These are phyloP conservation scores for Leccinum uliginosum DNA, from an alignment of 768 basidiomycete genomes.

Conservation along the genomic window DNA sequence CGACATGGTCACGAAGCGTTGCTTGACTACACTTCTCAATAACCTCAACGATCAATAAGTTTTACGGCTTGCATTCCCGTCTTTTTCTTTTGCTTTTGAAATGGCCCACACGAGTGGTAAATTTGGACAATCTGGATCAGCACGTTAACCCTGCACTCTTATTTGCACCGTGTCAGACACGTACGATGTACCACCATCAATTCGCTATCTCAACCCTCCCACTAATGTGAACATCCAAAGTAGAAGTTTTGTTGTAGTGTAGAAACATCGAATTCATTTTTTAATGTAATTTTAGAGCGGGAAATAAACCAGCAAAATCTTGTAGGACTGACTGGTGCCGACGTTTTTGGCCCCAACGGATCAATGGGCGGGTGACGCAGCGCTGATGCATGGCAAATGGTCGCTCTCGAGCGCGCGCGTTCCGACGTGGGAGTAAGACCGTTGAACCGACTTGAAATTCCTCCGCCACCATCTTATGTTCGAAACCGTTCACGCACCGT, in stretches of 20 bases:
- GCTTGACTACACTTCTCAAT: constrained; percentile 83
- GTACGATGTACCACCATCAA: constrained; percentile 31
- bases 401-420: too few relatives aligned
- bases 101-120: constrained; percentile 16
- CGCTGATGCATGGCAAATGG: too few relatives aligned
- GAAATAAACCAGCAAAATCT: too few relatives aligned
- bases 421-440: constrained; percentile 6
- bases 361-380: too few relatives aligned
- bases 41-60: constrained; percentile 71
- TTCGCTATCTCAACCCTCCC: constrained; percentile 26
- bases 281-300: neutral
- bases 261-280: constrained; percentile 23
- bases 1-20: constrained; percentile 97
- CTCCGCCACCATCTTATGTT: constrained; percentile 11
- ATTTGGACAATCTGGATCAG: constrained; percentile 31
- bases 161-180: constrained; percentile 24
- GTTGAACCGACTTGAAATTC: neutral
- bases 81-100: constrained; percentile 17
- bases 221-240: constrained; percentile 30
- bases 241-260: constrained; percentile 34
- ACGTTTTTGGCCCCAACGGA: too few relatives aligned
- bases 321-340: too few relatives aligned
- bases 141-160: constrained; percentile 25
- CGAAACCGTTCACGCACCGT: constrained; percentile 8
- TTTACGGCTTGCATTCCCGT: constrained; percentile 6